Evolutionary conservation across 2,329 filamentous ascomycete species (phyloP), one percentile per base, ranked within the genome.

Genomic region (Orbilia oligospora): DNA sequence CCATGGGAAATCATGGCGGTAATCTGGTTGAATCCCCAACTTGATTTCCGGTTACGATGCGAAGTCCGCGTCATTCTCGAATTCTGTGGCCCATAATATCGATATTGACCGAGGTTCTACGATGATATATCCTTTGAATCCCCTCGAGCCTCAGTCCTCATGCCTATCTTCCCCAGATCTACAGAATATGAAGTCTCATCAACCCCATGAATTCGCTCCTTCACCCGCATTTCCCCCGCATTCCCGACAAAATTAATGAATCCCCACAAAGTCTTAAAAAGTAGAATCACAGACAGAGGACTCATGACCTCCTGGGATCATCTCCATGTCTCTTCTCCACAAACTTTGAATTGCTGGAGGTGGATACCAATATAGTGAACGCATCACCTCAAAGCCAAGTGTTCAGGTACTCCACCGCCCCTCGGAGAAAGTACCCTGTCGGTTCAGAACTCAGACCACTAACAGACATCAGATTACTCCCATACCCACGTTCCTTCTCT

Each of bases 371-470:
- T 3, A 30, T 55, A 18, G 30, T 22, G n/a, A 41, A 38, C 10
- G 20, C 6, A 69, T 63, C 53, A 51, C 38, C 22, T 20, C 30
- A 36, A 36, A 30, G 36, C 33, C 30, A 64, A 63, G 53, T 38
- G 16, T 56, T 33, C 44, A 46, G 18, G 61, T 46, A 61, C 33
- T 61, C 56, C 56, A 71, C 58, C 56, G n/a, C 27, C 38, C 64
- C 55, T 69, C 66, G 72, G 67, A 71, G 67, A 77, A 77, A 71
- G 67, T 68, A 61, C 61, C 67, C 33, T 66, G 67, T 48, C 51
- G 33, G 49, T 71, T 66, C 53, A 71, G 67, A 64, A 33, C 73
- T 46, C 73, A 71, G 51, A 56, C 67, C 55, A 71, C 66, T 58
- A 71, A 55, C 33, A 49, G 33, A 48, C 56, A 48, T 51, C 56